These are phyloP conservation scores for Wickerhamomyces strasburgensis DNA, from an alignment of 805 yeast species.

Conservation along the genomic window DNA sequence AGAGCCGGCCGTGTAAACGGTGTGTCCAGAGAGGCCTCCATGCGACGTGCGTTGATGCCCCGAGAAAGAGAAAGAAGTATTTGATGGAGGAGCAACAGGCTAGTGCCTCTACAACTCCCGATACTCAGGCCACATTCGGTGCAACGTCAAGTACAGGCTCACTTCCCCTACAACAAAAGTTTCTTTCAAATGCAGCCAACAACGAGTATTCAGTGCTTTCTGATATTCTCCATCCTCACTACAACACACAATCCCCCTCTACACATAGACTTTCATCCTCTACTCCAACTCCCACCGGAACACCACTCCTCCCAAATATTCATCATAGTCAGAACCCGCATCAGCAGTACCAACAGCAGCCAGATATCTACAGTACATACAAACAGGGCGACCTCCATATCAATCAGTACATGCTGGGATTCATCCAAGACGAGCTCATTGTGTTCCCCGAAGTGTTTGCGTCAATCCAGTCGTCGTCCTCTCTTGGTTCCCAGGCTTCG, in stretches of 20 bases:
- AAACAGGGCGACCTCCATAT: conserved; percentile 53
- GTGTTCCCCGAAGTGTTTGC: conserved; percentile 53
- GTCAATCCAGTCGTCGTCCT: neutral
- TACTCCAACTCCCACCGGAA: conserved; percentile 19
- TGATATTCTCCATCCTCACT: conserved; percentile 43
- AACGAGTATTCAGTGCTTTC: conserved; percentile 68
- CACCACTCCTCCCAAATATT: no score
- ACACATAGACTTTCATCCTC: conserved; percentile 1
- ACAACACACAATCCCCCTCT: conserved; percentile 13
- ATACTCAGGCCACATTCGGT: neutral
- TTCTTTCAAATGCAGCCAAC: conserved; percentile 67
- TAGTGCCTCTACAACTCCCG: neutral
- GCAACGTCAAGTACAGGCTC: neutral
- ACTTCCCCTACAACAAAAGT: conserved; percentile 27
- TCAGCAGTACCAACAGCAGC: no score
- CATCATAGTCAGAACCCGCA: no score
- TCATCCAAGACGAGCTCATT: conserved; percentile 32
- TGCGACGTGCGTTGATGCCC: conserved; percentile 80
- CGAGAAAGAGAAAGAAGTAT: conserved; percentile 80
- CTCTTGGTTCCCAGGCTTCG: no score
- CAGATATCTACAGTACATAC: conserved; percentile 23
- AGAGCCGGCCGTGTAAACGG: conserved; percentile 72
- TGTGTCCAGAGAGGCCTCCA: conserved; percentile 68
- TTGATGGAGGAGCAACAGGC: conserved; percentile 43
- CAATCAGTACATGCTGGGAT: conserved; percentile 66